Conservation (phyloP, 1,139 yeast genomes). For the Geotrichum europaeum region DNA sequence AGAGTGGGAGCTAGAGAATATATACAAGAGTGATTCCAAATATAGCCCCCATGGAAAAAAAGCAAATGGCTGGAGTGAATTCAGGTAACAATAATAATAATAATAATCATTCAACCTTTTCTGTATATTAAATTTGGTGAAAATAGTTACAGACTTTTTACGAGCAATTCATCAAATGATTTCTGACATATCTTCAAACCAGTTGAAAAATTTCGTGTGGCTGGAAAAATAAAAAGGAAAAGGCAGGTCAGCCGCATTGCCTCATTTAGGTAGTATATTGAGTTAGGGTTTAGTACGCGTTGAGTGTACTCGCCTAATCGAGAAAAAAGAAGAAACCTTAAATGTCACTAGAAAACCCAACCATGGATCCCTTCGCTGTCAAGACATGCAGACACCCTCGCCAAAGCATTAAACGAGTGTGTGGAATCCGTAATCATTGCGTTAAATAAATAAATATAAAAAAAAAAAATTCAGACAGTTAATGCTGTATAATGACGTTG, state of each 20-base stretch:
- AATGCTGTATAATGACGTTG: too few species aligned
- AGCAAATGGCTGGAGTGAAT: neutral
- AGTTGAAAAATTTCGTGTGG: neutral
- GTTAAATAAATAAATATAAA: too few species aligned
- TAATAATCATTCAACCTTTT: neutral
- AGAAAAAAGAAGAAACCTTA: neutral
- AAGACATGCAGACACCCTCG: neutral
- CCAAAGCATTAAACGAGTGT: neutral
- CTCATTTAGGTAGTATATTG: neutral
- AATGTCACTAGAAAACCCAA: neutral
- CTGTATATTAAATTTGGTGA: too few species aligned
- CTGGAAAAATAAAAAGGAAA: neutral
- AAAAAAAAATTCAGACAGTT: too few species aligned
- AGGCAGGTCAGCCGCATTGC: neutral
- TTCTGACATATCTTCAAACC: neutral
- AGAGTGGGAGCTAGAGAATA: neutral
- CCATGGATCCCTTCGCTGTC: neutral
- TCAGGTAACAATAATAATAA: neutral
- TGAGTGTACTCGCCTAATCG: neutral
- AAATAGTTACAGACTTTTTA: too few species aligned
- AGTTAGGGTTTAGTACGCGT: neutral
- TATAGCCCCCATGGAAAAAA: neutral
- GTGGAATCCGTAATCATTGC: neutral
- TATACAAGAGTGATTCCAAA: neutral
- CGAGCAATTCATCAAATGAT: too few species aligned